Evolutionary conservation across 208 protist genomes (phyloP), one percentile per base, ranked within the genome.

Genomic region (Leishmania aethiopica): DNA sequence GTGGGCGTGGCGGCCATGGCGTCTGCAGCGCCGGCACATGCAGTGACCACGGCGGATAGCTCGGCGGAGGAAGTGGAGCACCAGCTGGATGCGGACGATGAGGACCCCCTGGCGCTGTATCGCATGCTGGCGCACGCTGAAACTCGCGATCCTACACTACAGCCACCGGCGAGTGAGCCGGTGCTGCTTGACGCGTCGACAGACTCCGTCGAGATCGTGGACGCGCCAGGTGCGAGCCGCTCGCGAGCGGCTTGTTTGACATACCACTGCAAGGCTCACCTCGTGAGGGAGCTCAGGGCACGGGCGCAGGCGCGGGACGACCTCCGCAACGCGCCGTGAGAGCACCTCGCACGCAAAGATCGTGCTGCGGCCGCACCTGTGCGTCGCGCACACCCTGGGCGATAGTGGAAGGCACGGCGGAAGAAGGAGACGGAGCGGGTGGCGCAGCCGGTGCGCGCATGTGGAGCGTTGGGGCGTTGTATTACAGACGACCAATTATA

Each of bases 51-150:
- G n/a, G 74, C 49, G 22, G 86, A 91, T 51, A 83, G 79, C 69
- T 49, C 45, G 25, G 73, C 62, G 55, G 67, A 80, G 53, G 81
- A 84, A 25, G 81, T 90, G 51, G 81, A 76, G 55, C 62, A 49
- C 22, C 81, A 86, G 76, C 62, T 88, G 55, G 62, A 75, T 42
- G 83, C 73, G n/a, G 85, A 82, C 11, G 89, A 94, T 57, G 84
- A 93, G 53, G 91, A 96, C 69, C 93, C 93, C 15, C 73, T 91
- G 40, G 86, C 90, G 42, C 80, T 97, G 11, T 86, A 75, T 47
- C 47, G 83, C 32, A 84, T 97, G 51, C 77, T 95, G 64, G 74
- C 81, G 62, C 89, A 94, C 83, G 90, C 86, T 0, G 79, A 82
- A 67, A 28, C 59, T 22, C 77, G 80, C 49, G 85, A 88, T 37